Conservation (phyloP, 2,329 filamentous ascomycete genomes). For the Penicillium sp. region DNA sequence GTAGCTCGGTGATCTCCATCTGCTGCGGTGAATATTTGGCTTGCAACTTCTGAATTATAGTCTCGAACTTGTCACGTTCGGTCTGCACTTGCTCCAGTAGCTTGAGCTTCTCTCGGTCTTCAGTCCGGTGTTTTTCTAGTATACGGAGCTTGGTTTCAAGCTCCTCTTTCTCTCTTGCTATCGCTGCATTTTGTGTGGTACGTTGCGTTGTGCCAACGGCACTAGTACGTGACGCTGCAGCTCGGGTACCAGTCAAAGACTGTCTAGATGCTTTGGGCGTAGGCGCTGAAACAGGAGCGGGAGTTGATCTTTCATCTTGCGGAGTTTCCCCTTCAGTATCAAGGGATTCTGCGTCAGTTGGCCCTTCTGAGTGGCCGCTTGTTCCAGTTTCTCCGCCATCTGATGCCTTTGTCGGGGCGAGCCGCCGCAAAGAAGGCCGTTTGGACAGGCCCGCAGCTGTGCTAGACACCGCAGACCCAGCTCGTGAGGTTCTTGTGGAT, state of each 20-base stretch:
- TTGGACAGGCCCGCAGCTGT: constrained; percentile 31
- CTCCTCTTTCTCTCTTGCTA: constrained; percentile 76
- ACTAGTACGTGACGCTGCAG: constrained; percentile 30
- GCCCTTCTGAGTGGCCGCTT: constrained; percentile 35
- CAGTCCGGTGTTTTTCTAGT: constrained; percentile 81
- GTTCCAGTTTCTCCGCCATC: constrained; percentile 31
- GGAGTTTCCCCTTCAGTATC: constrained; percentile 28
- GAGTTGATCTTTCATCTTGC: constrained; percentile 19
- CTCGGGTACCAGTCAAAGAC: constrained; percentile 28
- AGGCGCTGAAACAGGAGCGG: constrained; percentile 8
- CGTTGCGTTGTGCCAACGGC: constrained; percentile 42
- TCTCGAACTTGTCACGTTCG: constrained; percentile 62
- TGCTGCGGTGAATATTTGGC: constrained; percentile 85
- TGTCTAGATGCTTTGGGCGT: constrained; percentile 28
- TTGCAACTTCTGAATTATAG: constrained; percentile 87
- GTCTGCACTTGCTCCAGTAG: constrained; percentile 74
- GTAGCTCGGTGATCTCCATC: constrained; percentile 75
- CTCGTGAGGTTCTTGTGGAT: constrained; percentile 37
- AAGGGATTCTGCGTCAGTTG: constrained; percentile 32
- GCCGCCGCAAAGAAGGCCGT: constrained; percentile 39
- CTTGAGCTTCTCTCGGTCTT: constrained; percentile 85
- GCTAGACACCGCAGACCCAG: constrained; percentile 29
- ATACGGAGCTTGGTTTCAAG: constrained; percentile 85
- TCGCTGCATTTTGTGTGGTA: constrained; percentile 53
- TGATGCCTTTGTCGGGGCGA: constrained; percentile 29